A percentile compares a stretch with the other conserved stretches of the same genome.
Conservation (phyloP, 2,329 filamentous ascomycete species). For the Ceratocystis variospora region DNA sequence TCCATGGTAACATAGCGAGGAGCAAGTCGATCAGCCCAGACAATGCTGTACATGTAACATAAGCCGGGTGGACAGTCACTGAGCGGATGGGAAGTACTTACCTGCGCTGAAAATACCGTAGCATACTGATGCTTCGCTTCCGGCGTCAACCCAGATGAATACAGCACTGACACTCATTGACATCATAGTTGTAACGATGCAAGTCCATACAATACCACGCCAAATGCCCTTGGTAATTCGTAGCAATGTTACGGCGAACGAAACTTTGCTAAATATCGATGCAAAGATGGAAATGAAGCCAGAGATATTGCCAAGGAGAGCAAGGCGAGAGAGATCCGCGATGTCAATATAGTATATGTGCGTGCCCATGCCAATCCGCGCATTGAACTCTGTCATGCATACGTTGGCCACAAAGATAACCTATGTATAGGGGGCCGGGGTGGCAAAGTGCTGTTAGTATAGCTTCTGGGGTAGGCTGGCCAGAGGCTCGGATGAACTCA, state of each 20-base stretch:
- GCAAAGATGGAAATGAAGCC: constrained; percentile 23
- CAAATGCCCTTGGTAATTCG: constrained; percentile 22
- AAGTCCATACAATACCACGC: constrained; percentile 22
- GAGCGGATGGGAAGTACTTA: constrained; percentile 5
- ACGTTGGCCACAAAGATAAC: constrained; percentile 18
- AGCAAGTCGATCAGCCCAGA: constrained; percentile 30
- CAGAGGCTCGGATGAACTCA: constrained; percentile 20
- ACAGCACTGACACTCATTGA: constrained; percentile 21
- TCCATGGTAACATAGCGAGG: constrained; percentile 31
- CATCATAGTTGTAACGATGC: constrained; percentile 23
- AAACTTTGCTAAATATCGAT: constrained; percentile 25
- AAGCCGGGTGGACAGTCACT: not conserved
- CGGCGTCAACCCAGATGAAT: constrained; percentile 20
- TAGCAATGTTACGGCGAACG: constrained; percentile 25
- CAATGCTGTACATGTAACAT: constrained; percentile 21
- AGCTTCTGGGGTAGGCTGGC: not conserved
- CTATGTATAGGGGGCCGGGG: not conserved
- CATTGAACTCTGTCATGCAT: constrained; percentile 15
- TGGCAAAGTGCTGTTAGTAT: not conserved
- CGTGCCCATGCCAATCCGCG: constrained; percentile 19
- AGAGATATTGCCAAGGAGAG: constrained; percentile 20
- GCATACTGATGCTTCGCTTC: not conserved
- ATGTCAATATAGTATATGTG: constrained; percentile 19
- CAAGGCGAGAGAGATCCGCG: constrained; percentile 1
- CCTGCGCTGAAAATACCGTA: constrained; percentile 21